These are phyloP conservation scores for Pythium phragmitis DNA, from an alignment of 352 stramenopile species.

Conservation along the genomic window DNA sequence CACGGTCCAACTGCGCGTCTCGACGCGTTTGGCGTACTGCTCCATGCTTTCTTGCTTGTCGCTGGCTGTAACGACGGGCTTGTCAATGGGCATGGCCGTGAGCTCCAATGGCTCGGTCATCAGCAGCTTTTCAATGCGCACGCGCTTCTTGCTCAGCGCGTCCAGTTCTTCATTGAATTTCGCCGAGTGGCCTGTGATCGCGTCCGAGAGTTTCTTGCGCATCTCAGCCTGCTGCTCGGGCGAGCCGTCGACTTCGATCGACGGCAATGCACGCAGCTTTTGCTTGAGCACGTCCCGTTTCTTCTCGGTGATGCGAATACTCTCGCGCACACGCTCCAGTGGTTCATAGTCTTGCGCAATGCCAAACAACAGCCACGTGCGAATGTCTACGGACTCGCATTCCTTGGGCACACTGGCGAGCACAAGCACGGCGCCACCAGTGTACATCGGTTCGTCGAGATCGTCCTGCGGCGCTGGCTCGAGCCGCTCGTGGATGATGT, in stretches of 20 bases:
- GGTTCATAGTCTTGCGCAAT: slow-evolving; percentile 56
- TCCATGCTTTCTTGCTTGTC: slow-evolving; percentile 34
- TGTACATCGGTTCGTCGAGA: slow-evolving; percentile 55
- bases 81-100: slow-evolving; percentile 34
- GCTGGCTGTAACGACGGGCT: slow-evolving; percentile 21
- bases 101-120: slow-evolving; percentile 62
- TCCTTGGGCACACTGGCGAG: slow-evolving; percentile 53
- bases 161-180: slow-evolving; percentile 49
- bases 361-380: slow-evolving; percentile 59
- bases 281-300: slow-evolving; percentile 55
- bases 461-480: slow-evolving; percentile 61
- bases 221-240: slow-evolving; percentile 48
- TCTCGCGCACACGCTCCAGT: slow-evolving; percentile 35
- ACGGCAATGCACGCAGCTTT: slow-evolving; percentile 49
- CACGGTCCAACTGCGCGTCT: slow-evolving; percentile 59
- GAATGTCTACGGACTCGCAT: slow-evolving; percentile 53
- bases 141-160: slow-evolving; percentile 29
- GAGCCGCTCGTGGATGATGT: slow-evolving; percentile 64
- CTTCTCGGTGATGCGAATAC: slow-evolving; percentile 34
- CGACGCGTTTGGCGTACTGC: slow-evolving; percentile 32
- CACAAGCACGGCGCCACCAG: slow-evolving; percentile 46
- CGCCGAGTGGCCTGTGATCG: slow-evolving; percentile 34
- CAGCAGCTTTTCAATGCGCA: slow-evolving; percentile 46
- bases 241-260: slow-evolving; percentile 43
- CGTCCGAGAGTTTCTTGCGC: slow-evolving; percentile 53